phyloP scores from a whole-genome alignment of 257 asterid genomes.

The Catharanthus roseus region DNA sequence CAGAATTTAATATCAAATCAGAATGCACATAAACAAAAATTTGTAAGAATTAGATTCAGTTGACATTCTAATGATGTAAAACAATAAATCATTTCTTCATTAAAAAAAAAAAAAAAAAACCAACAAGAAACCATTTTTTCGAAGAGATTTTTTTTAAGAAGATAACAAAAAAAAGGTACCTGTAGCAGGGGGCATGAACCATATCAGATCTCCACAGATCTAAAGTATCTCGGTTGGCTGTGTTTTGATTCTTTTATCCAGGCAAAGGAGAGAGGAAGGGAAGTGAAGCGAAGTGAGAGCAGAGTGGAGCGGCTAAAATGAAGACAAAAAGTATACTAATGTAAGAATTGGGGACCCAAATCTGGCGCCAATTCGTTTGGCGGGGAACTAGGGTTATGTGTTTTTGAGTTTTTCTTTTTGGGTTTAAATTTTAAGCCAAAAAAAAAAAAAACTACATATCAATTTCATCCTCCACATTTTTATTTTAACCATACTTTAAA shows the following conservation, averaged over 20 bases:
- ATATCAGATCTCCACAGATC: not conserved
- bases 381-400: constrained; percentile 41
- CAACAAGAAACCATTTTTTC: too few species aligned
- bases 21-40: not conserved
- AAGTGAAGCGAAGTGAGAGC: not conserved
- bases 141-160: too few species aligned
- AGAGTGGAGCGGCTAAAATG: not conserved
- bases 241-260: not conserved
- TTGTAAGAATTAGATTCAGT: too few species aligned
- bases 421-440: too few species aligned
- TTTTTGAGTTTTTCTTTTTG: too few species aligned
- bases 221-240: constrained; percentile 1
- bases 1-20: not conserved
- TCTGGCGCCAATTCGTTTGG: constrained; percentile 46
- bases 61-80: not conserved
- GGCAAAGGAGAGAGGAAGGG: not conserved
- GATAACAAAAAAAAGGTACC: not conserved
- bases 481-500: too few species aligned
- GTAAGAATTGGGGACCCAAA: constrained; percentile 9
- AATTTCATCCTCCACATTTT: too few species aligned
- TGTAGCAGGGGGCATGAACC: not conserved
- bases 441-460: too few species aligned
- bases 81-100: not conserved
- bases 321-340: not conserved
- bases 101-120: too few species aligned